These are phyloP conservation scores for Monilinia polystroma DNA, from an alignment of 2,329 filamentous ascomycete genomes.

Conservation along the genomic window DNA sequence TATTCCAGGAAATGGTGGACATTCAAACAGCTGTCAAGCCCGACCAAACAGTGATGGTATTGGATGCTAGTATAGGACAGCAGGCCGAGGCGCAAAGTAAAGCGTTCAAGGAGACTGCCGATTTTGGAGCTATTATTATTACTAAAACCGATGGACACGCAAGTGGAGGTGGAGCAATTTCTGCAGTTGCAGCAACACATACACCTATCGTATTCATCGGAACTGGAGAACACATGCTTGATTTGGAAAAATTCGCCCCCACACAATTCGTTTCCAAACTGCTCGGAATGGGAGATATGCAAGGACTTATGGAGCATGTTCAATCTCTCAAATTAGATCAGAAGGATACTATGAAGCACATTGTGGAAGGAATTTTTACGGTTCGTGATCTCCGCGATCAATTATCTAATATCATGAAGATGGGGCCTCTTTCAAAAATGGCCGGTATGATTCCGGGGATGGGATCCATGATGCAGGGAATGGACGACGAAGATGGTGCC, in stretches of 20 bases:
- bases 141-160: slow-evolving; percentile 98
- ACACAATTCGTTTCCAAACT: slow-evolving; percentile 92
- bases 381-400: slow-evolving; percentile 93
- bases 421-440: slow-evolving; percentile 96
- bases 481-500: slow-evolving; percentile 96
- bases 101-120: slow-evolving; percentile 94
- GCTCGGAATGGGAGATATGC: slow-evolving; percentile 96
- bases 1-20: slow-evolving; percentile 97
- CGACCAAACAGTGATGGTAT: slow-evolving; percentile 97
- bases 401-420: slow-evolving; percentile 98
- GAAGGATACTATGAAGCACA: slow-evolving; percentile 99
- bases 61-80: slow-evolving; percentile 95
- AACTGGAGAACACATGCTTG: slow-evolving; percentile 95
- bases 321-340: slow-evolving; percentile 94
- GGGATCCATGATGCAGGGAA: slow-evolving; percentile 87
- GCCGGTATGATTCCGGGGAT: slow-evolving; percentile 98
- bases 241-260: slow-evolving; percentile 88
- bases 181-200: slow-evolving; percentile 91
- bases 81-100: slow-evolving; percentile 91
- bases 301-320: slow-evolving; percentile 91
- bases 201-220: slow-evolving; percentile 98
- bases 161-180: slow-evolving; percentile 94
- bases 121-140: slow-evolving; percentile 98
- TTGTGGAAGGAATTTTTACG: slow-evolving; percentile 94
- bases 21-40: slow-evolving; percentile 88